Evolutionary conservation across 768 basidiomycete species (phyloP), one percentile per base, ranked within the genome.

Genomic region (Cytidiella melzeri): DNA sequence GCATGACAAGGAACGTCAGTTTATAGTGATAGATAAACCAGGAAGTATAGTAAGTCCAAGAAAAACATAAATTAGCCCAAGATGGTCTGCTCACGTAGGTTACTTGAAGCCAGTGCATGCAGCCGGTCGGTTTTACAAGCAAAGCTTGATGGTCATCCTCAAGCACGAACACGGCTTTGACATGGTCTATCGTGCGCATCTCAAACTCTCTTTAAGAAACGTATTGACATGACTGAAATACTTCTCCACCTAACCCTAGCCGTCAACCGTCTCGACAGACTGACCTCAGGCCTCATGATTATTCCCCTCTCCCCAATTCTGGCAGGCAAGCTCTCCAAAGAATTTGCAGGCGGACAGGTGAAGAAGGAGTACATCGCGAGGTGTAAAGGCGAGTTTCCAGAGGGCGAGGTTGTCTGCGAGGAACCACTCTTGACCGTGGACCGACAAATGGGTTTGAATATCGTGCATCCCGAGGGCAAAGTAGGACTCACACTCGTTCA

Each of bases 241-340:
- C n/a, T n/a, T n/a, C n/a, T n/a, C n/a, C n/a, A n/a, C n/a, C n/a
- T n/a, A n/a, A n/a, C n/a, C n/a, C n/a, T 62, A 98, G 95, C 95
- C 51, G 87, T 92, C 19, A 99, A 98, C 63, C 79, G 96, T 49
- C 71, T 99, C 47, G 96, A 99, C 67, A 77, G 96, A 47, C 72
- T 98, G 23, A 98, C 96, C 0, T 93, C 91, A 0, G 96, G 96
- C 5, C 72, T 97, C 39, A 93, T 99, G 92, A 87, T 99, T 57
- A 70, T 97, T 45, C 92, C 93, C 0, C 70, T 92, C 11, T 83
- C 83, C 18, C 70, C 80, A 1, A 67, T 78, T 38, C 74, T 85
- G 28, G 91, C 92, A 2, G 74, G 81, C 25, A 64, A 70, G 13
- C 73, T 97, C 28, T 83, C 90, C 3, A 71, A 74, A 18, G 92